Evolutionary conservation across 2,329 filamentous ascomycete genomes (phyloP), one percentile per base, ranked within the genome.

Genomic region (Sclerotinia spermophila): DNA sequence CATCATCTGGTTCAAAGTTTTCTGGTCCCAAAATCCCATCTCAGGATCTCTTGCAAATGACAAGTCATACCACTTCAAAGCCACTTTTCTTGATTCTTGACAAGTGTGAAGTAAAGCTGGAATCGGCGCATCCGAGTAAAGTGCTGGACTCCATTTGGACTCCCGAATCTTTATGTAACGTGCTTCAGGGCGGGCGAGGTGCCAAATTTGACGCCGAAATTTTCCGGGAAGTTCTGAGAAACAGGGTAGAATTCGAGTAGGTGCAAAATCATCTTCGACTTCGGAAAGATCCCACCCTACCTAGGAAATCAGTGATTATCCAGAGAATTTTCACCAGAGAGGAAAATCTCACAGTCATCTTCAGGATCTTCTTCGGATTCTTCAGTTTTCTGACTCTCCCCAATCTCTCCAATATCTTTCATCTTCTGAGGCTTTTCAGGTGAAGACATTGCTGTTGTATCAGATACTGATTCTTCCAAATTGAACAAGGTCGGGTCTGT

Each of bases 11-110:
- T 21, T 51, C 5, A 48, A 27, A 5, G 7, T 60, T 4, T 17
- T 24, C 24, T 19, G 56, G 24, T 60, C 55, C 55, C 21, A 44
- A 5, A 60, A 68, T 0, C 42, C 42, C 53, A 48, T 61, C 10
- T 27, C 40, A 17, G 19, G 30, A 13, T 68, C 55, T 21, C 40
- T 44, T 13, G 53, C 33, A 30, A 68, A 68, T 7, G 66, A 61
- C 13, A 68, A 45, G n/a, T 59, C 30, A 21, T 68, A 68, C 66
- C 55, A 68, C 13, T 2, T 60, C 33, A 68, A 30, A 17, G 55
- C 66, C 7, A n/a, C 8, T 3, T 35, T 27, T 7, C 55, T 59
- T 5, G 66, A 68, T 2, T 68, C 55, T 60, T 38, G 55, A 38
- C 33, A 68, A 35, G 40, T 48, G 10, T 61, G 66, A 27, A 61